Base-by-base conservation (phyloP, 106 monocot genomes). In the Alisma plantagoaquatica region DNA sequence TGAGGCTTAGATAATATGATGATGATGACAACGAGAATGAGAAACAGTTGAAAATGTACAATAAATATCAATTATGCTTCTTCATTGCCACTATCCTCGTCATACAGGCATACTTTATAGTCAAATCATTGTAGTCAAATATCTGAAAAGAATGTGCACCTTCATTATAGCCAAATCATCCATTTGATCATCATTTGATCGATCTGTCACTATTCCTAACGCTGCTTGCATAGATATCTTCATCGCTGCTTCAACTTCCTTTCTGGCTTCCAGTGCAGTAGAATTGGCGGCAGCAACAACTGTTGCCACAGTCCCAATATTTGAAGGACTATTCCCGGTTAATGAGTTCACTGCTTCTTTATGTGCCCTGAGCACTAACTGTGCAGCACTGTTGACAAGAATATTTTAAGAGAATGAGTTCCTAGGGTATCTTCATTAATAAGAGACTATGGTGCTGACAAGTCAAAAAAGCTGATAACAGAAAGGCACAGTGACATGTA, bases 291-390 rank as follows among this genome's bases (percentile, higher is more conserved):
- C 89, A 33, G 89, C 84, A 64, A 98, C 80, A 14, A 78, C 96
- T 22, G 84, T 81, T 27, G 96, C 84, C 62, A 98, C 89, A 29
- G 84, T 89, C 60, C 96, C 96, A 23, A 98, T 35, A 46, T 78
- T 84, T 31, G 84, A 41, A 64, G 88, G 73, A 61, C 94, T 84
- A 60, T 52, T 82, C 15, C 89, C 89, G 64, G 72, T 65, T 59
- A 98, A 75, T n/a, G 78, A 84, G 74, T 89, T 89, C 43, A 98
- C 96, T 50, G 96, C 96, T 28, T 98, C 96, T 64, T 84, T 98
- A 62, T 98, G 96, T 41, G 96, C 89, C 43, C 69, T 70, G 18
- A 98, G 70, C 23, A 98, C 96, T 73, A 98, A 72, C 60, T 85
- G 96, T 59, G 84, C 70, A 52, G 96, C 89, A 49, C 96, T 98